Conservation (phyloP, 345 rosid species). For the Euphorbia peplus region DNA sequence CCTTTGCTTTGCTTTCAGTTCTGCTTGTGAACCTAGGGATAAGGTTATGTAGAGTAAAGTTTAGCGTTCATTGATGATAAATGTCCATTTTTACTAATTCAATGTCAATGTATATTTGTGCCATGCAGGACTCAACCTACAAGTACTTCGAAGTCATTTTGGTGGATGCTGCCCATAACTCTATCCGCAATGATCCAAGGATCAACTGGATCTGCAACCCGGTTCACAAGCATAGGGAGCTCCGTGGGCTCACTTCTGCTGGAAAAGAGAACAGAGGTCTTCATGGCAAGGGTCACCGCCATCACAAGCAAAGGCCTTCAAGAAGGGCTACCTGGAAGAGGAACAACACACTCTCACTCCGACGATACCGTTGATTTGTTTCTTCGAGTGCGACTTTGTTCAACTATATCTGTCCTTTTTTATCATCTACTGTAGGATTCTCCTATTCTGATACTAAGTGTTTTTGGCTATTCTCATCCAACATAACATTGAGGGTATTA, state of each 20-base stretch:
- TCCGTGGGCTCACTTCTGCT: conserved; percentile 33
- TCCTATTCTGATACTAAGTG: neutral
- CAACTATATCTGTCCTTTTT: neutral
- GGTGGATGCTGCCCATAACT: conserved; percentile 33
- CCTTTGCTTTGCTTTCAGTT: neutral
- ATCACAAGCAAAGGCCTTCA: conserved; percentile 29
- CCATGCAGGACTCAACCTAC: conserved; percentile 32
- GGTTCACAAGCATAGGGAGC: conserved; percentile 35
- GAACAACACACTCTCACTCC: conserved; percentile 32
- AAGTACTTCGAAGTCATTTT: conserved; percentile 32
- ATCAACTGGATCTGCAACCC: conserved; percentile 36
- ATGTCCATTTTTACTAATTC: neutral
- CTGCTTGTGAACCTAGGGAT: neutral
- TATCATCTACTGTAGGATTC: conserved; percentile 8
- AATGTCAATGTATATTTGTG: neutral
- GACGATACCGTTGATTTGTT: conserved; percentile 23
- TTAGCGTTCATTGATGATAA: neutral
- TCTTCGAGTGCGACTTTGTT: neutral
- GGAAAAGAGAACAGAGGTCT: conserved; percentile 34
- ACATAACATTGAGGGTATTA: neutral
- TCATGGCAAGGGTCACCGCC: conserved; percentile 29
- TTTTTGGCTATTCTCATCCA: neutral
- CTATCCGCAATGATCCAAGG: conserved; percentile 34
- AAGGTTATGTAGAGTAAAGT: neutral
- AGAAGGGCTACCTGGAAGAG: conserved; percentile 35